Percentiles rank a stretch among this genome's conserved stretches.
These are phyloP conservation scores for Metarhizium rileyi DNA, from an alignment of 2,329 filamentous ascomycete species.

Conservation along the genomic window DNA sequence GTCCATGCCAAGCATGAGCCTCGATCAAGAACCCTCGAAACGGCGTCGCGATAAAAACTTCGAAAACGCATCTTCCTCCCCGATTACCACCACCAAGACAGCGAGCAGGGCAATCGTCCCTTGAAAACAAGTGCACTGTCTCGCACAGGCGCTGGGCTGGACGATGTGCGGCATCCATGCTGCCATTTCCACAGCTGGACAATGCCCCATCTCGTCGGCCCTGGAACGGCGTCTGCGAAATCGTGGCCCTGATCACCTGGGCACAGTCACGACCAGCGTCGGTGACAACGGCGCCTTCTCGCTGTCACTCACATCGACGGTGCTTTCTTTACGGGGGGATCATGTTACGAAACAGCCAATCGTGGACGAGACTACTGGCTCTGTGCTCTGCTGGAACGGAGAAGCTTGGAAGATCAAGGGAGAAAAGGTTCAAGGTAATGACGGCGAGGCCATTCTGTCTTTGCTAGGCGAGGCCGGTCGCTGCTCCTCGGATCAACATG, in stretches of 20 bases:
- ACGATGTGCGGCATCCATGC: conserved; percentile 54
- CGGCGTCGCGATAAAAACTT: too few species aligned
- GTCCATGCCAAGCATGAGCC: too few species aligned
- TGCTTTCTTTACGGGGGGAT: conserved; percentile 79
- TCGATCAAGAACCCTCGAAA: too few species aligned
- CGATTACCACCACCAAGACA: background rate
- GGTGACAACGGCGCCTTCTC: conserved; percentile 22
- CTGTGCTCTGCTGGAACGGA: conserved; percentile 90
- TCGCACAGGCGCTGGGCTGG: background rate
- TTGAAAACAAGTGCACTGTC: background rate
- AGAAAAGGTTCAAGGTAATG: conserved; percentile 58
- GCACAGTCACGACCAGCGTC: conserved; percentile 27
- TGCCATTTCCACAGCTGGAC: conserved; percentile 29
- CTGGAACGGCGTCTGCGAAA: conserved; percentile 39
- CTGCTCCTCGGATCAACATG: conserved; percentile 10
- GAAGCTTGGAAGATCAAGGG: conserved; percentile 76
- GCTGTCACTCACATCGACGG: conserved; percentile 67
- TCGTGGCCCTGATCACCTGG: conserved; percentile 51
- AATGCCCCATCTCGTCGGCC: conserved; percentile 19
- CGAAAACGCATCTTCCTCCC: background rate
- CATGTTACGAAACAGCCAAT: conserved; percentile 66
- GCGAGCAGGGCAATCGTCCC: background rate
- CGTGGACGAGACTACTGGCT: conserved; percentile 42
- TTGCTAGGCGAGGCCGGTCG: conserved; percentile 39
- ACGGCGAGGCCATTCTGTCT: conserved; percentile 61